Conservation (phyloP, 2,329 filamentous ascomycete genomes). For the Ceratocystis cacaofunesta region DNA sequence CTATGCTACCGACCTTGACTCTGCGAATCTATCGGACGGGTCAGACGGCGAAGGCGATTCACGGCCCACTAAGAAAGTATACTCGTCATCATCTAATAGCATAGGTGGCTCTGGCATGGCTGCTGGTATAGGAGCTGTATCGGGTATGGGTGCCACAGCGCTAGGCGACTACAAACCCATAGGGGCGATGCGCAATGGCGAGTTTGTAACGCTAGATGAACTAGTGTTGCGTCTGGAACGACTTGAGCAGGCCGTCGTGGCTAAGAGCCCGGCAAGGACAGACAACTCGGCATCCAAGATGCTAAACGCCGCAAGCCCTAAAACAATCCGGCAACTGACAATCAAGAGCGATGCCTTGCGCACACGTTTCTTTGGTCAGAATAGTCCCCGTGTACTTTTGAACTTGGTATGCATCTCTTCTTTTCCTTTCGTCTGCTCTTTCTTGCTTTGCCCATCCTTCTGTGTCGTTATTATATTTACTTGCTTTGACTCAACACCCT, state of each 20-base stretch:
- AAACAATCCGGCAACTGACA: constrained; percentile 35
- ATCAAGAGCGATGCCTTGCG: constrained; percentile 33
- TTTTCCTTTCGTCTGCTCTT: neutral
- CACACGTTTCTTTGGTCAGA: constrained; percentile 40
- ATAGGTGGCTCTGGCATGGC: neutral
- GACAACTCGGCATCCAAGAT: constrained; percentile 20
- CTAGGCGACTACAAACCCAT: neutral
- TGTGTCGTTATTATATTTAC: too few relatives aligned
- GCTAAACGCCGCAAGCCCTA: constrained; percentile 26
- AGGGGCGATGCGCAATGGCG: constrained; percentile 18
- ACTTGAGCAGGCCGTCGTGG: constrained; percentile 36
- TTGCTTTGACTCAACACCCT: neutral
- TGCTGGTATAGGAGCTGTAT: neutral
- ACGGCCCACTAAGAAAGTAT: constrained; percentile 22
- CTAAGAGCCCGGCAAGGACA: constrained; percentile 28
- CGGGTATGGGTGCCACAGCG: neutral
- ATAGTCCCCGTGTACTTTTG: constrained; percentile 36
- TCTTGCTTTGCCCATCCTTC: neutral
- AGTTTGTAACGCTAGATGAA: constrained; percentile 31
- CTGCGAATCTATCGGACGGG: constrained; percentile 35
- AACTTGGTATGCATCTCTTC: constrained; percentile 32
- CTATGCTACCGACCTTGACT: constrained; percentile 35
- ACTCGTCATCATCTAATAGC: neutral
- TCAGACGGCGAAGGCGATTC: constrained; percentile 28
- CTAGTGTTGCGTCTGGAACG: constrained; percentile 36